Conservation (phyloP, 176 grass and related monocot genomes). For the Oryza meyeriana region DNA sequence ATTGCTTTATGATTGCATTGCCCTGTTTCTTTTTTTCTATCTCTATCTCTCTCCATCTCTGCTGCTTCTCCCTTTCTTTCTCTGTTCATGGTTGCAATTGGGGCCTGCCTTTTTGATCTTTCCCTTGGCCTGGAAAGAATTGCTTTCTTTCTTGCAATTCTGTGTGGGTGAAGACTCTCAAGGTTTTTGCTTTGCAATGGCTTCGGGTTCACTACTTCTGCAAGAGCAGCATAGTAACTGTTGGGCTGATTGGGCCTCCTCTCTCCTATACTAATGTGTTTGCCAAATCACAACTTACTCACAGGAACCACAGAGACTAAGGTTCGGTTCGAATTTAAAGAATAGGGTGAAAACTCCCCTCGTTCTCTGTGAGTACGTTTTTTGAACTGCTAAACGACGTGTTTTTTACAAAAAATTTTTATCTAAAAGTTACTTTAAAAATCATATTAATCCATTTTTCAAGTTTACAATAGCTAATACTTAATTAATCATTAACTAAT, state of each 20-base stretch:
- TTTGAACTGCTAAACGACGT: too few species aligned
- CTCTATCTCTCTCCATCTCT: too few species aligned
- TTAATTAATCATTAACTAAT: too few species aligned
- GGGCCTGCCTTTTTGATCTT: not conserved
- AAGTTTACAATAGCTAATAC: too few species aligned
- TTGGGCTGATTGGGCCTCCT: not conserved
- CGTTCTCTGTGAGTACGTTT: too few species aligned
- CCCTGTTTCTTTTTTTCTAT: not conserved
- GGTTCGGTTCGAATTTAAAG: too few species aligned
- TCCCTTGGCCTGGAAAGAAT: slow-evolving; percentile 12
- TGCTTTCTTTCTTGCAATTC: not conserved
- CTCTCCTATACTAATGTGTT: not conserved
- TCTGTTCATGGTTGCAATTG: not conserved
- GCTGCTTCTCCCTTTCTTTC: not conserved
- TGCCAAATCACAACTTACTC: slow-evolving; percentile 30
- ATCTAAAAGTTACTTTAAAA: too few species aligned
- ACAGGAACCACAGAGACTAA: not conserved
- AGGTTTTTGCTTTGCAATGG: not conserved
- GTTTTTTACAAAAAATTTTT: too few species aligned
- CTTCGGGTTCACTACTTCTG: slow-evolving; percentile 13
- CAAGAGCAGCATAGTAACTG: not conserved
- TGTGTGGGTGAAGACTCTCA: slow-evolving; percentile 17
- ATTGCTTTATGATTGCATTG: slow-evolving; percentile 76
- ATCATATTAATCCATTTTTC: too few species aligned
- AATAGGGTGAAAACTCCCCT: too few species aligned